Percentiles rank a stretch among this genome's conserved stretches.
Evolutionary conservation across 1,139 yeast genomes (phyloP).

Genomic region (Yamadazyma conglobata): DNA sequence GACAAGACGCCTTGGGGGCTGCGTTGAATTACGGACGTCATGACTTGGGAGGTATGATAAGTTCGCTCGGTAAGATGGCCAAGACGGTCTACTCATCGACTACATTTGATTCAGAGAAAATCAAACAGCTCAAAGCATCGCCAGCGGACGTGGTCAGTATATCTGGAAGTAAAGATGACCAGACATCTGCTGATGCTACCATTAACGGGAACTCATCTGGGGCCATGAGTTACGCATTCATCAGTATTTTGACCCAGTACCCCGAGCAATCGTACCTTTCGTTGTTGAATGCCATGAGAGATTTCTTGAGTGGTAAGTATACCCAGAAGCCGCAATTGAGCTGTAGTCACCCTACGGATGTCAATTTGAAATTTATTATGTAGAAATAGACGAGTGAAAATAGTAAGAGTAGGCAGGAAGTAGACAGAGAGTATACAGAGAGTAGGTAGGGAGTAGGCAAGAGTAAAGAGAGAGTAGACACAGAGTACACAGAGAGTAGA

Average conservation of each 20-base stretch:
- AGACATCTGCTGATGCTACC: slow-evolving; percentile 73
- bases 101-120: slow-evolving; percentile 26
- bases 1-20: slow-evolving; percentile 69
- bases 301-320: slow-evolving; percentile 63
- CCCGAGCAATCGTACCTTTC: slow-evolving; percentile 77
- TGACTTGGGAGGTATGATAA: slow-evolving; percentile 53
- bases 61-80: slow-evolving; percentile 46
- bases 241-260: slow-evolving; percentile 60
- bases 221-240: slow-evolving; percentile 92
- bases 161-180: slow-evolving; percentile 90
- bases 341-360: slow-evolving; percentile 80
- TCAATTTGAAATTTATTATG: slow-evolving; percentile 57
- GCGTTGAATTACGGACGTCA: slow-evolving; percentile 72
- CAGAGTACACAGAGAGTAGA: no score
- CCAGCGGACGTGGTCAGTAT: slow-evolving; percentile 86
- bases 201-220: slow-evolving; percentile 83
- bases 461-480: no score
- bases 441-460: no score
- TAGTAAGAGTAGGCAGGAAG: no score
- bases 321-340: slow-evolving; percentile 89
- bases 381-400: slow-evolving; percentile 5
- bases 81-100: slow-evolving; percentile 34
- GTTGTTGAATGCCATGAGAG: slow-evolving; percentile 76
- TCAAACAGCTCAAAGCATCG: slow-evolving; percentile 59
- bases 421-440: no score